Base-by-base conservation (phyloP, 129 eudicot genomes). In the Scalesia atractyloides region DNA sequence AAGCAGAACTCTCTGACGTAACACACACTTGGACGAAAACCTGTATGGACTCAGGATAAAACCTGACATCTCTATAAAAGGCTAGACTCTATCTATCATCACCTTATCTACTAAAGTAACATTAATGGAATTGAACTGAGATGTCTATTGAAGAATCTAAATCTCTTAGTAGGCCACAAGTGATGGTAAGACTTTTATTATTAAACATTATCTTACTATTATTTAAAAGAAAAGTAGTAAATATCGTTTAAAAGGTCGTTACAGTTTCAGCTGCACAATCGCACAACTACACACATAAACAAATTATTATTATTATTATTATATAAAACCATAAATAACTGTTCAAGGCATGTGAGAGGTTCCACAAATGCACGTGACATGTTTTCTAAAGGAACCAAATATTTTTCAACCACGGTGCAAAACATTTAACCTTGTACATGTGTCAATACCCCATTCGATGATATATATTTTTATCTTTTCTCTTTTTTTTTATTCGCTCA, bases 331-430 rank as follows among this genome's bases (percentile, higher is more conserved):
- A 39, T 73, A 74, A 50, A 51, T 50, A 46, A 76, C 70, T 76
- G 70, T 49, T 68, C 4, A 69, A 15, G 47, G 62, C 76, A 76
- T 69, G 81, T 77, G 81, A 9, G 19, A 12, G 50, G 81, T 34
- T 16, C 43, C 34, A 59, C 54, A 22, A 19, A 68, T 9, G 43
- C 76, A 77, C 76, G 69, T 77, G 81, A 22, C 64, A 77, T 69
- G 75, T 61, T 70, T 77, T 46, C 63, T 34, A 46, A 57, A 58
- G 5, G 9, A 76, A 74, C 26, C 17, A 48, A 41, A 69, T 69
- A 8, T 58, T 59, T 44, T 17, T 13, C 24, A 9, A 64, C 39
- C 5, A 30, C 22, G 51, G 60, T 20, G 52, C 9, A 63, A 50
- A 64, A 64, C 24, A 43, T 64, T 49, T 64, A 74, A 14, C 24